Percentiles rank a stretch among this genome's conserved stretches.
Evolutionary conservation across 2,329 filamentous ascomycete genomes (phyloP).

Genomic region (Fulvia fulva): DNA sequence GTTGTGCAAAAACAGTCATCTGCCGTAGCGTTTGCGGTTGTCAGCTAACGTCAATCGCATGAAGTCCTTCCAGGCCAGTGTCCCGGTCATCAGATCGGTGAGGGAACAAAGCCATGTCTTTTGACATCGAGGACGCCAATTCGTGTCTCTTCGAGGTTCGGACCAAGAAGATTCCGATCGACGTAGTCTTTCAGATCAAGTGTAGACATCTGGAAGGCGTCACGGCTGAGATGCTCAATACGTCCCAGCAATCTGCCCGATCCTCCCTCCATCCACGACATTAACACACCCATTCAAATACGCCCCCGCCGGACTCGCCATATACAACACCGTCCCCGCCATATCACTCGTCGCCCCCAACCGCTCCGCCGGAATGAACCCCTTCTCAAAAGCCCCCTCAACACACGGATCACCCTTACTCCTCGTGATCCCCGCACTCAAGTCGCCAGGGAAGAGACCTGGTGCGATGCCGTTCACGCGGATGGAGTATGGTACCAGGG

Average conservation of each 20-base stretch:
- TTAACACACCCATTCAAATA: conserved; percentile 64
- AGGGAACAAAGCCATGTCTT: too few relatives aligned
- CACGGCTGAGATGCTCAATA: too few relatives aligned
- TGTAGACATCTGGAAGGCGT: too few relatives aligned
- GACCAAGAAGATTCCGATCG: too few relatives aligned
- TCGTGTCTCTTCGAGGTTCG: too few relatives aligned
- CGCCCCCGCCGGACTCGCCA: conserved; percentile 60
- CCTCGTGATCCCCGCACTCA: conserved; percentile 47
- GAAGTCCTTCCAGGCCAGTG: too few relatives aligned
- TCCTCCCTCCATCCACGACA: conserved; percentile 57
- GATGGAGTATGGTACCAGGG: conserved; percentile 40
- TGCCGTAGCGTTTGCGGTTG: too few relatives aligned
- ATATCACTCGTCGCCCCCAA: conserved; percentile 58
- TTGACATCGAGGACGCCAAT: too few relatives aligned
- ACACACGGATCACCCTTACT: conserved; percentile 35
- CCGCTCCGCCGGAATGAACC: conserved; percentile 53
- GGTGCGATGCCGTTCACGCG: conserved; percentile 51
- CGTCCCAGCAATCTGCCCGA: conserved; percentile 12
- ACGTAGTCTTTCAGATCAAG: too few relatives aligned
- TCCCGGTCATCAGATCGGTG: too few relatives aligned
- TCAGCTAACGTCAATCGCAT: too few relatives aligned
- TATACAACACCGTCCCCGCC: conserved; percentile 61
- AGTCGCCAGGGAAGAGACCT: conserved; percentile 60
- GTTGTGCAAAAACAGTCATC: too few relatives aligned
- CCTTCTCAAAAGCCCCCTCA: conserved; percentile 39